phyloP scores from a whole-genome alignment of 1,284 basidiomycete species.

The Apiotrichum montevideense region DNA sequence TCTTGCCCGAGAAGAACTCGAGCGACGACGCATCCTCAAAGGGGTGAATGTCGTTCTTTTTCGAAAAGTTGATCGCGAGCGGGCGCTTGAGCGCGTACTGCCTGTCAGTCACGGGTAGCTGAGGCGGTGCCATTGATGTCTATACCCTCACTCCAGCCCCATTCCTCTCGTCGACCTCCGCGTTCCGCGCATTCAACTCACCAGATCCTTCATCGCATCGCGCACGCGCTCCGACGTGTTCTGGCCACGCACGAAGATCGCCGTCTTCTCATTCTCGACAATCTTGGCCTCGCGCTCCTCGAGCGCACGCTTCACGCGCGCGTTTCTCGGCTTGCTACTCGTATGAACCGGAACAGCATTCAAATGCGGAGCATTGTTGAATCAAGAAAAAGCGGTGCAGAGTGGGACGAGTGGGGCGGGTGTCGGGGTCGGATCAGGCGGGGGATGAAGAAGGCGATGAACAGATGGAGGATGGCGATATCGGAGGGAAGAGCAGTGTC shows the following conservation, averaged over 20 bases:
- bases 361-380: neutral
- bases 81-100: slow-evolving; percentile 90
- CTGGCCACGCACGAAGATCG: slow-evolving; percentile 85
- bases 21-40: slow-evolving; percentile 79
- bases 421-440: neutral
- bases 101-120: neutral
- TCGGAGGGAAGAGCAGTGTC: neutral
- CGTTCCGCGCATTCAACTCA: slow-evolving; percentile 47
- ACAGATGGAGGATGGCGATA: neutral
- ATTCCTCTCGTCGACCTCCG: too few species aligned
- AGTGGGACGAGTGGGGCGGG: too few species aligned
- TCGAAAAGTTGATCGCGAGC: slow-evolving; percentile 82
- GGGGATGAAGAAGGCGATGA: neutral
- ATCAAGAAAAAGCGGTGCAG: too few species aligned
- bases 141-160: too few species aligned
- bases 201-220: slow-evolving; percentile 78
- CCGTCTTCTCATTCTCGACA: slow-evolving; percentile 74
- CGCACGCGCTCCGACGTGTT: slow-evolving; percentile 76
- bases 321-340: slow-evolving; percentile 88
- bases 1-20: slow-evolving; percentile 90
- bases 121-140: neutral
- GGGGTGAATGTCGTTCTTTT: slow-evolving; percentile 87
- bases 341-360: too few species aligned
- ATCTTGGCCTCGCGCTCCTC: slow-evolving; percentile 83
- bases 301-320: slow-evolving; percentile 87